These are phyloP conservation scores for Cenchrus americanus DNA, from an alignment of 176 grass and related monocot genomes.

Conservation along the genomic window DNA sequence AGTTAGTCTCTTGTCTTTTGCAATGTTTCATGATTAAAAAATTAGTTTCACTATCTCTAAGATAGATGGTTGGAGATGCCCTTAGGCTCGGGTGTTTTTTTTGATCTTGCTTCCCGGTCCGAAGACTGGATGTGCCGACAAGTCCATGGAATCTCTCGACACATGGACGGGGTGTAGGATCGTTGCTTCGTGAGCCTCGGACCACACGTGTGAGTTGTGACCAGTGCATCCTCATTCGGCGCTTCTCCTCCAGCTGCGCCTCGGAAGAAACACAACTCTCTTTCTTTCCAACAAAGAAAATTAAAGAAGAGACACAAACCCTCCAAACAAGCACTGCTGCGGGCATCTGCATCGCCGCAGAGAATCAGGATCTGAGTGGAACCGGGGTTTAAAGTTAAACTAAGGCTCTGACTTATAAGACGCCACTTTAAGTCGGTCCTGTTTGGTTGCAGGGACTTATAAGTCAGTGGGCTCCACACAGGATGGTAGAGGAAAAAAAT, in stretches of 20 bases:
- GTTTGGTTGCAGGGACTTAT: too few species aligned
- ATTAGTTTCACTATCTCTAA: too few species aligned
- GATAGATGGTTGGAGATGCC: too few species aligned
- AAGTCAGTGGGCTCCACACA: too few species aligned
- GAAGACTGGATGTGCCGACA: constrained; percentile 31
- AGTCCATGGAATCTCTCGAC: constrained; percentile 13
- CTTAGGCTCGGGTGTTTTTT: neutral
- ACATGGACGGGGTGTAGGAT: neutral
- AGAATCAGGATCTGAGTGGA: neutral
- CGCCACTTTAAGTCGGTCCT: too few species aligned
- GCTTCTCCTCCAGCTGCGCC: neutral
- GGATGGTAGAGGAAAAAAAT: too few species aligned
- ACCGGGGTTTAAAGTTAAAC: neutral
- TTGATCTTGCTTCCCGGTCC: neutral
- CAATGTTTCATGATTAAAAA: too few species aligned
- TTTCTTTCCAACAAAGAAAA: too few species aligned
- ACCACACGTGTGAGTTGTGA: neutral
- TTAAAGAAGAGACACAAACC: too few species aligned
- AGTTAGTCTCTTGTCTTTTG: too few species aligned
- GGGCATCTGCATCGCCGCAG: neutral
- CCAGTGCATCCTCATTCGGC: neutral
- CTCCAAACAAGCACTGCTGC: neutral
- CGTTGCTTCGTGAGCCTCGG: constrained; percentile 7
- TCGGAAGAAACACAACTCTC: neutral
- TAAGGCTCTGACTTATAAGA: too few species aligned